Base-by-base conservation (phyloP, 2,329 filamentous ascomycete genomes). In the Cryphonectria japonica region DNA sequence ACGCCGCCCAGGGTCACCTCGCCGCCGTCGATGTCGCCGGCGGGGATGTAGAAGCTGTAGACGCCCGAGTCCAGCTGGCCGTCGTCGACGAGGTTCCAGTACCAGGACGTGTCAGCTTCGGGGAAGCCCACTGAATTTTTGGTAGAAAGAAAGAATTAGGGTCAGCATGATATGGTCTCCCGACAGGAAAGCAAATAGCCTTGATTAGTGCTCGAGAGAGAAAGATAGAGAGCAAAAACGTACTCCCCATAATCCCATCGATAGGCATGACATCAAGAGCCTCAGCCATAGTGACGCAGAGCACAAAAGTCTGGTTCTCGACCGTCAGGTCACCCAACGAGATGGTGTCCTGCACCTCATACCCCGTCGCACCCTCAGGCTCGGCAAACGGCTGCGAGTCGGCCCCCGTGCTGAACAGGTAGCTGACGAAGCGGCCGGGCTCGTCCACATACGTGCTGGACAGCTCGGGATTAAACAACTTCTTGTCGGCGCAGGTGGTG, bases 211-310 rank as follows among this genome's bases (percentile, higher is more conserved):
- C 5, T 43, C n/a, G 22, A 50, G 22, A 50, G 1, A n/a, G 9
- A n/a, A 6, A 8, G 3, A 50, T 2, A 22, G 6, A 39, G 11
- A 62, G 37, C 0, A 4, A 32, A 22, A 72, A 70, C 3, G 72
- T 74, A 26, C 81, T 71, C 26, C 80, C 80, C 57, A 82, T 75
- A 63, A 81, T 78, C 46, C 79, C 79, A 59, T 80, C 79, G 41
- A 78, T 76, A 3, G 75, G 75, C 46, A 78, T 75, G 3, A 74
- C 68, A 3, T 74, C 73, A n/a, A 80, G 70, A 9, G 74, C 73
- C 1, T 75, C 71, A 7, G 76, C 74, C 73, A 79, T 80, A 9
- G 71, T 68, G 50, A 80, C 75, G 68, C 78, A 80, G 11, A 80
- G 73, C 9, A 80, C 66, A 52, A 81, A 79, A 19, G 76, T 64